phyloP scores from a whole-genome alignment of 2,329 filamentous ascomycete genomes.

The Cordyceps javanica region DNA sequence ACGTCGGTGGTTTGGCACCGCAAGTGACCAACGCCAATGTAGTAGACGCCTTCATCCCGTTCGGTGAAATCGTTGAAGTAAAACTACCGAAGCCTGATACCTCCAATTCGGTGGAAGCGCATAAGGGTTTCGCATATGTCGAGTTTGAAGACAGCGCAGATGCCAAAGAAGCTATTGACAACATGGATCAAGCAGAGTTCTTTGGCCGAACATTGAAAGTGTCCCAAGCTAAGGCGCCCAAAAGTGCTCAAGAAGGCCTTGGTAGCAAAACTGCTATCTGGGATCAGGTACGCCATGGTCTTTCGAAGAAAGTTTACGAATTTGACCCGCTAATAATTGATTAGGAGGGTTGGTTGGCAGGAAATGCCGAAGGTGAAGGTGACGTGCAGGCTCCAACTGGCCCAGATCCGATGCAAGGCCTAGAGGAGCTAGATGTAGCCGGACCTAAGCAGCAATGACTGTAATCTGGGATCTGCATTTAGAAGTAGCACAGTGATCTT shows the following conservation, averaged over 20 bases:
- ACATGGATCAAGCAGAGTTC: conserved; percentile 96
- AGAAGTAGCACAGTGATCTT: background rate
- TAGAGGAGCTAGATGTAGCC: conserved; percentile 89
- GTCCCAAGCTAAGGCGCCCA: conserved; percentile 84
- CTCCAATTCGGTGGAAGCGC: conserved; percentile 69
- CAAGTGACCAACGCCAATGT: conserved; percentile 69
- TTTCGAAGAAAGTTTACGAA: conserved; percentile 4
- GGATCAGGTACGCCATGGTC: conserved; percentile 69
- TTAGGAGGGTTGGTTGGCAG: conserved; percentile 88
- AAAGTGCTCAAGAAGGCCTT: conserved; percentile 78
- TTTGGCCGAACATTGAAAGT: conserved; percentile 92
- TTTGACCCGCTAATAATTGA: conserved; percentile 14
- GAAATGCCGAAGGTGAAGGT: conserved; percentile 81
- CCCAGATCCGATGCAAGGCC: conserved; percentile 89
- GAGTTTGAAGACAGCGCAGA: conserved; percentile 85
- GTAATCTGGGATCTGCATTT: background rate
- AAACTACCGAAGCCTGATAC: conserved; percentile 83
- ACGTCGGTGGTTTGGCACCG: conserved; percentile 82
- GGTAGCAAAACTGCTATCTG: conserved; percentile 92
- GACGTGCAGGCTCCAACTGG: conserved; percentile 49
- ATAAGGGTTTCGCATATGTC: conserved; percentile 93
- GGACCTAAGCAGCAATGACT: conserved; percentile 73
- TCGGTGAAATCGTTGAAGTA: conserved; percentile 91
- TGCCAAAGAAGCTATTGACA: conserved; percentile 92
- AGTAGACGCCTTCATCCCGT: conserved; percentile 89